Percentiles rank a stretch among this genome's conserved stretches.
phyloP scores from a whole-genome alignment of 371 early-diverging fungal genomes.

The Actinomucor elegans region DNA sequence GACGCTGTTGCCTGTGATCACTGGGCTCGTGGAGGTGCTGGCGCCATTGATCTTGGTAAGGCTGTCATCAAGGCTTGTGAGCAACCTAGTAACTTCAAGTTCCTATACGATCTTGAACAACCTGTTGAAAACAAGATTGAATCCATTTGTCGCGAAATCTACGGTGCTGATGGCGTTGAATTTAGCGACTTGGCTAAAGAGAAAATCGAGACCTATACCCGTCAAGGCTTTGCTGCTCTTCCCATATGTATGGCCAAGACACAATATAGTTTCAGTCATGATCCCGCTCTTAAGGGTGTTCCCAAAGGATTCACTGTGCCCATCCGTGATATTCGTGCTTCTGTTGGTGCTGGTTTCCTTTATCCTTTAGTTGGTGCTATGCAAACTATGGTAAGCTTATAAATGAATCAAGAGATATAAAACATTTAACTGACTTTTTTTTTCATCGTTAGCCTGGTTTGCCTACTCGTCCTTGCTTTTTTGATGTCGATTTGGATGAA shows the following conservation, averaged over 20 bases:
- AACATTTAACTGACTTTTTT: not conserved
- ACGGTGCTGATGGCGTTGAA: conserved; percentile 90
- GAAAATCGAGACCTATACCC: conserved; percentile 82
- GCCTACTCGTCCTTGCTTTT: conserved; percentile 97
- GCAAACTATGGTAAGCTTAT: conserved; percentile 94
- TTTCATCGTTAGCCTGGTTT: conserved; percentile 84
- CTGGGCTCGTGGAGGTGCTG: conserved; percentile 93
- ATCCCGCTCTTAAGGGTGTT: conserved; percentile 88
- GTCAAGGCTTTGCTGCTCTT: conserved; percentile 80
- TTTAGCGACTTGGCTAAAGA: conserved; percentile 76
- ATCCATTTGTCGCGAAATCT: conserved; percentile 87
- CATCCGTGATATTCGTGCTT: conserved; percentile 90
- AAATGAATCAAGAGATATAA: not conserved
- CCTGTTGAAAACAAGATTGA: conserved; percentile 90
- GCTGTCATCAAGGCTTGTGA: conserved; percentile 84
- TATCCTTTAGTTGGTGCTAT: conserved; percentile 95
- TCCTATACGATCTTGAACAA: conserved; percentile 77
- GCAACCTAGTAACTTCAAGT: conserved; percentile 65
- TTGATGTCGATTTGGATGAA: conserved; percentile 94
- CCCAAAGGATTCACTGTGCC: conserved; percentile 93
- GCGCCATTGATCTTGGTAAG: conserved; percentile 86
- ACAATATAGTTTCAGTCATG: conserved; percentile 88
- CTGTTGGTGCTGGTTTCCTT: conserved; percentile 97
- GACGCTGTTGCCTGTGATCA: conserved; percentile 86
- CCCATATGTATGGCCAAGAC: conserved; percentile 99